A percentile compares a stretch with the other conserved stretches of the same genome.
Evolutionary conservation across 2,329 filamentous ascomycete species (phyloP).

Genomic region (Fusarium anguioides): DNA sequence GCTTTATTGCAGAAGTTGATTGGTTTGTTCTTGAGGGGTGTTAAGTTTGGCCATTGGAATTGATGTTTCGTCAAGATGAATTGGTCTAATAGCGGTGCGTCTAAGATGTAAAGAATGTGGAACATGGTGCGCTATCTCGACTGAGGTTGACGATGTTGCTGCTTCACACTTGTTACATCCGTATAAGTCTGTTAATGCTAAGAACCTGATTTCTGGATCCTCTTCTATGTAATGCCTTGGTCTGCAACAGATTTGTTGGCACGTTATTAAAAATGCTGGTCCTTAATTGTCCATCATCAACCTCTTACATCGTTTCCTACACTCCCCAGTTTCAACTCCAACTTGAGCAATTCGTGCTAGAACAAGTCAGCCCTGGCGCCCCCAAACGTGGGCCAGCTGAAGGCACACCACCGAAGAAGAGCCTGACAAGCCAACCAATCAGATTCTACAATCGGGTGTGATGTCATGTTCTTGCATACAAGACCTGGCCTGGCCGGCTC

Average conservation of each 20-base stretch:
- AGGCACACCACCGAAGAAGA: constrained; percentile 42
- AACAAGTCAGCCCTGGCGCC: constrained; percentile 39
- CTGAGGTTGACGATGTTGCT: constrained; percentile 11
- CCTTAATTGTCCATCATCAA: constrained; percentile 33
- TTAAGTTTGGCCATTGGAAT: neutral
- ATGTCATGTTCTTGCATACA: constrained; percentile 38
- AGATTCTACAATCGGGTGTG: constrained; percentile 14
- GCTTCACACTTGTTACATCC: constrained; percentile 35
- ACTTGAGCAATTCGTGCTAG: constrained; percentile 11
- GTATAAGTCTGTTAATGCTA: neutral
- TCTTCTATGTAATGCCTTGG: constrained; percentile 24
- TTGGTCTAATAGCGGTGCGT: constrained; percentile 5
- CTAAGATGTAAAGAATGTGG: constrained; percentile 24
- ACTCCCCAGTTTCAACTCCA: constrained; percentile 31
- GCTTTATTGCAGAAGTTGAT: constrained; percentile 15
- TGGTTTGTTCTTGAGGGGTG: constrained; percentile 8
- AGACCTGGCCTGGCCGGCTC: constrained; percentile 10
- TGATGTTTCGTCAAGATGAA: constrained; percentile 13
- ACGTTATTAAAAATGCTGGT: constrained; percentile 35
- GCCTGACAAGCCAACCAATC: constrained; percentile 33
- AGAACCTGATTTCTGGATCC: constrained; percentile 10
- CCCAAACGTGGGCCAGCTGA: constrained; percentile 38
- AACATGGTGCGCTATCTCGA: constrained; percentile 31
- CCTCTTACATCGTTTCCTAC: constrained; percentile 31
- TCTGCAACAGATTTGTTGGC: constrained; percentile 28